Conservation (phyloP, 2,329 filamentous ascomycete species). For the Phaeoacremonium minimum region DNA sequence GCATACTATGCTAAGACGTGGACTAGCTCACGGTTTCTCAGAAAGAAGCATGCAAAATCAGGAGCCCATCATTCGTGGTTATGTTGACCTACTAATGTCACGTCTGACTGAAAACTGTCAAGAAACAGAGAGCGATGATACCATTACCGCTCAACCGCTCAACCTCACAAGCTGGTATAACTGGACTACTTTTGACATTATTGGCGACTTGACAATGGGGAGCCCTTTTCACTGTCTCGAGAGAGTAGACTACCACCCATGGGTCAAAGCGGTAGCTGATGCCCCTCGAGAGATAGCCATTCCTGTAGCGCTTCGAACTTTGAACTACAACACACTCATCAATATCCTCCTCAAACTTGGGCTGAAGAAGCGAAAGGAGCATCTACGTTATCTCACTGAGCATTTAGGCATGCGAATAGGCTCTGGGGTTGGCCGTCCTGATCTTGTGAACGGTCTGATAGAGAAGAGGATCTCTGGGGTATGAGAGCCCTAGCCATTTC, state of each 20-base stretch:
- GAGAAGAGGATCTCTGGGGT: constrained; percentile 12
- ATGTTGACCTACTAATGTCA: constrained; percentile 17
- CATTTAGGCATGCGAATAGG: constrained; percentile 12
- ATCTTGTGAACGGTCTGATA: constrained; percentile 19
- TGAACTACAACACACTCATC: constrained; percentile 6
- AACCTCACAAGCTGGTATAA: constrained; percentile 21
- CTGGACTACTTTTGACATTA: constrained; percentile 30
- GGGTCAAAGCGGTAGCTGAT: constrained; percentile 18
- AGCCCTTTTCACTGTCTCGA: constrained; percentile 31
- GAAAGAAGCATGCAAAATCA: constrained; percentile 21
- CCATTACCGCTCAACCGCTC: background rate
- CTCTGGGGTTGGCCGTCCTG: constrained; percentile 11
- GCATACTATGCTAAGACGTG: constrained; percentile 9
- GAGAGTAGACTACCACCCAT: constrained; percentile 16
- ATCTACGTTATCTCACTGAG: background rate
- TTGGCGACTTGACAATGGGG: constrained; percentile 39
- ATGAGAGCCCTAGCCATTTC: background rate
- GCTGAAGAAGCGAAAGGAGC: background rate
- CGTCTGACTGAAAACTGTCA: constrained; percentile 4
- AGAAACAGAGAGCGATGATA: constrained; percentile 2
- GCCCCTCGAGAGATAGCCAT: constrained; percentile 11
- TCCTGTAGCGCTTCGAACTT: constrained; percentile 2
- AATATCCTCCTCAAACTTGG: background rate
- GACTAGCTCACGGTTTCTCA: constrained; percentile 22
- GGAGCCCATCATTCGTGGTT: constrained; percentile 19